phyloP scores from a whole-genome alignment of 768 basidiomycete species.

The Hygrocybe coccinea region DNA sequence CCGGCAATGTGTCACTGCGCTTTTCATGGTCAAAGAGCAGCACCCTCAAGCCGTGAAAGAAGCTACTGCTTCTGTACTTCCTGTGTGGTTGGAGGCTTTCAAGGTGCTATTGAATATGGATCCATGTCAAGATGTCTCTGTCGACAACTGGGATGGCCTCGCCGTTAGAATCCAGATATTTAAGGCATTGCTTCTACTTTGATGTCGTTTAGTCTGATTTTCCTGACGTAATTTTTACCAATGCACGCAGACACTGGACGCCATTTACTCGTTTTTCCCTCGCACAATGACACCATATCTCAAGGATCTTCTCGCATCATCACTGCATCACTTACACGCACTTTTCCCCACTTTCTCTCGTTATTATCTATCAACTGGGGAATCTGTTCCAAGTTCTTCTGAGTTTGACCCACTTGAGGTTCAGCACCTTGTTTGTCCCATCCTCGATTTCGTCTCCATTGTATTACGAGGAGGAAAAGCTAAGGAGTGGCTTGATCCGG shows the following conservation, averaged over 20 bases:
- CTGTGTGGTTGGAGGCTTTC: slow-evolving; percentile 91
- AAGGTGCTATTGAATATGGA: slow-evolving; percentile 65
- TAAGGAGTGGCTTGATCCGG: slow-evolving; percentile 55
- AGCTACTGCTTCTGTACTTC: slow-evolving; percentile 73
- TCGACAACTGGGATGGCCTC: slow-evolving; percentile 73
- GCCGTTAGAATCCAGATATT: slow-evolving; percentile 79
- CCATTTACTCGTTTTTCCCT: slow-evolving; percentile 78
- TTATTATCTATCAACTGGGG: slow-evolving; percentile 56
- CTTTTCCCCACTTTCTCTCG: slow-evolving; percentile 57
- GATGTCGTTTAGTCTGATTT: neutral
- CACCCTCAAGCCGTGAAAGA: slow-evolving; percentile 83
- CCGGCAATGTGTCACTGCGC: slow-evolving; percentile 79
- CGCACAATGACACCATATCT: slow-evolving; percentile 62
- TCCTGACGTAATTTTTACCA: neutral
- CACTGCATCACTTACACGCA: slow-evolving; percentile 54
- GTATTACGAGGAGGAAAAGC: slow-evolving; percentile 61
- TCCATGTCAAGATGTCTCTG: slow-evolving; percentile 55
- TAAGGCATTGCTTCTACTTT: slow-evolving; percentile 48
- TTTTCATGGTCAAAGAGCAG: slow-evolving; percentile 94
- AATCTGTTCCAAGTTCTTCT: slow-evolving; percentile 55
- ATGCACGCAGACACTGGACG: slow-evolving; percentile 62
- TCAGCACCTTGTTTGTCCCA: slow-evolving; percentile 67
- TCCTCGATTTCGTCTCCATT: slow-evolving; percentile 75
- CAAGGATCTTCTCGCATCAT: slow-evolving; percentile 50
- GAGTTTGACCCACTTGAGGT: slow-evolving; percentile 78